Evolutionary conservation across 257 asterid genomes (phyloP).

Genomic region (Apocynum venetum): DNA sequence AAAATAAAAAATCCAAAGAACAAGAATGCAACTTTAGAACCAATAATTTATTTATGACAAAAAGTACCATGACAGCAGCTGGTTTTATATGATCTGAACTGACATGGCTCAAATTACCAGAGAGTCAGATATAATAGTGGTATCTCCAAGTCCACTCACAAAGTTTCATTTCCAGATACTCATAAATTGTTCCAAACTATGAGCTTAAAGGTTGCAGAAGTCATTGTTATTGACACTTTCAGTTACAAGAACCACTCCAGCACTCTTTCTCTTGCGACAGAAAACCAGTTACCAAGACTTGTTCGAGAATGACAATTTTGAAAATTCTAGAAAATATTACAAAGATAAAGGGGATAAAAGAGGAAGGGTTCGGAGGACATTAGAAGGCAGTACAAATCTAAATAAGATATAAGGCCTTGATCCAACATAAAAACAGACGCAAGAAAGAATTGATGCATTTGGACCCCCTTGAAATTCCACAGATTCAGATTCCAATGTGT

Average conservation of each 20-base stretch:
- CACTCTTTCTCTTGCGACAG: not conserved
- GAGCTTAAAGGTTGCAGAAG: not conserved
- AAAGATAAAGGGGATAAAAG: not conserved
- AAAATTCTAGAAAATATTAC: not conserved
- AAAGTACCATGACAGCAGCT: not conserved
- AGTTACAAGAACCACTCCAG: not conserved
- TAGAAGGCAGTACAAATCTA: not conserved
- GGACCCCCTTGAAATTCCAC: not conserved
- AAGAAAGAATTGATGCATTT: not conserved
- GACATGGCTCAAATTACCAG: not conserved
- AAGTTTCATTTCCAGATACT: not conserved
- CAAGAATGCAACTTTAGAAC: not conserved
- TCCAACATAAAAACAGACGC: not conserved
- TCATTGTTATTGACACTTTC: not conserved
- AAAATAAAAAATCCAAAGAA: not conserved
- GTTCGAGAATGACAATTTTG: not conserved
- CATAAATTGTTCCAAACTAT: not conserved
- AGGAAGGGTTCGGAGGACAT: not conserved
- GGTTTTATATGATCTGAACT: not conserved
- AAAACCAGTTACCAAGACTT: not conserved
- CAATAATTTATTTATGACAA: not conserved
- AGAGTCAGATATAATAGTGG: not conserved
- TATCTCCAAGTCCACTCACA: not conserved
- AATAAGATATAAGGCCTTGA: not conserved
- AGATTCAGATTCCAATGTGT: not conserved